Conservation (phyloP, 2,329 filamentous ascomycete species). For the Scedosporium apiospermum region DNA sequence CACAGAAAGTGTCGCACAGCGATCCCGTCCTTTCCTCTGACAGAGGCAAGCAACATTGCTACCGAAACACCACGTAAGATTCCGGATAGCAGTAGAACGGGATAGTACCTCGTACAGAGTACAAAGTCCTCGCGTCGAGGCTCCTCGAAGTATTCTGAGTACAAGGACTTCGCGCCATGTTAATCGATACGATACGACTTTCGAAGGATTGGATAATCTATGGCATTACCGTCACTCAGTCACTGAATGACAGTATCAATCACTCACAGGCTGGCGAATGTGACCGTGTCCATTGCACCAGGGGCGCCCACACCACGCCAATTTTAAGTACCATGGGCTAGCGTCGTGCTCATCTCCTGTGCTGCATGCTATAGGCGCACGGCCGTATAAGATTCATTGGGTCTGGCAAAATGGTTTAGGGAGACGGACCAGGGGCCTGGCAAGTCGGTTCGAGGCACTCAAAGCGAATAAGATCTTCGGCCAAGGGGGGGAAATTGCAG, state of each 20-base stretch:
- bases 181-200: neutral
- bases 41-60: no score
- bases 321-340: neutral
- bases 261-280: neutral
- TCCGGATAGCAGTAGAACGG: no score
- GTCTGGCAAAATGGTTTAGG: neutral
- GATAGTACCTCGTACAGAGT: no score
- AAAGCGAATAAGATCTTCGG: neutral
- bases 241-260: neutral
- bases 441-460: neutral
- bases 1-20: no score
- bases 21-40: no score
- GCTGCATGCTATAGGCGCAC: neutral
- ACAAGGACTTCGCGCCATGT: neutral
- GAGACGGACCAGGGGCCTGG: neutral
- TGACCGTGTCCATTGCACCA: neutral
- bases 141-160: no score
- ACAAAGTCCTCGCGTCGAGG: no score
- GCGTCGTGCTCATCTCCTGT: neutral
- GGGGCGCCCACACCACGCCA: neutral
- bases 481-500: conserved; percentile 1
- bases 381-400: neutral
- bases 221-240: neutral
- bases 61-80: no score
- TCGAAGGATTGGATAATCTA: neutral